phyloP scores from a whole-genome alignment of 805 yeast species.

The Starmerella ratchasimensis region DNA sequence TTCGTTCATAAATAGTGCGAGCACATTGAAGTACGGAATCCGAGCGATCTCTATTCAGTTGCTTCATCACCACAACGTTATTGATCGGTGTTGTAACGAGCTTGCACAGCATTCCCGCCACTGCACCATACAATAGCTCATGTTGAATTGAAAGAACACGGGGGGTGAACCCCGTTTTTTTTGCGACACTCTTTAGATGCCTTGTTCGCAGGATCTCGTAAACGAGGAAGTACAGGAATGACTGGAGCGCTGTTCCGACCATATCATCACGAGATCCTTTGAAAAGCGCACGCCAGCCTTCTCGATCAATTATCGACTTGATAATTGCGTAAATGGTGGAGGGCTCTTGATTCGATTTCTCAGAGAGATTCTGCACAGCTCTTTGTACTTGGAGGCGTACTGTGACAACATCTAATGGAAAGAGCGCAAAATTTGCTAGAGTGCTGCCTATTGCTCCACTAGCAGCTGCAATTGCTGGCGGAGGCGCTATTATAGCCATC shows the following conservation, averaged over 20 bases:
- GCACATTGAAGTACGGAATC: constrained; percentile 9
- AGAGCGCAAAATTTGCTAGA: constrained; percentile 22
- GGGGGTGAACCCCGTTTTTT: constrained; percentile 19
- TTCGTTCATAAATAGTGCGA: constrained; percentile 20
- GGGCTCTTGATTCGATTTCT: constrained; percentile 28
- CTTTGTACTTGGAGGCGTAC: constrained; percentile 26
- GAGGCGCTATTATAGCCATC: too few relatives aligned
- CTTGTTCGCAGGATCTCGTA: constrained; percentile 23
- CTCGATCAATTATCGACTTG: constrained; percentile 49
- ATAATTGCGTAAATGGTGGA: constrained; percentile 65
- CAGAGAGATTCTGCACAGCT: constrained; percentile 1
- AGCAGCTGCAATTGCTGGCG: constrained; percentile 23
- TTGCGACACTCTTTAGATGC: constrained; percentile 14
- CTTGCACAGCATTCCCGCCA: constrained; percentile 26
- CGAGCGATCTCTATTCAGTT: constrained; percentile 6
- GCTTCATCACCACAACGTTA: constrained; percentile 24
- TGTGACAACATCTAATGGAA: constrained; percentile 24
- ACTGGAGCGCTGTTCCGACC: constrained; percentile 23
- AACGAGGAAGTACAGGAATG: constrained; percentile 26
- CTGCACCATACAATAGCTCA: constrained; percentile 24
- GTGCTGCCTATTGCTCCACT: constrained; percentile 28
- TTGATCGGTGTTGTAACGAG: constrained; percentile 24
- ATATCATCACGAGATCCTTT: constrained; percentile 52
- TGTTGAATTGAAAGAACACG: constrained; percentile 22
- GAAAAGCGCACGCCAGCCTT: constrained; percentile 62